Base-by-base conservation (phyloP, 139 green algal genomes). In the Spirogloea muscicola region DNA sequence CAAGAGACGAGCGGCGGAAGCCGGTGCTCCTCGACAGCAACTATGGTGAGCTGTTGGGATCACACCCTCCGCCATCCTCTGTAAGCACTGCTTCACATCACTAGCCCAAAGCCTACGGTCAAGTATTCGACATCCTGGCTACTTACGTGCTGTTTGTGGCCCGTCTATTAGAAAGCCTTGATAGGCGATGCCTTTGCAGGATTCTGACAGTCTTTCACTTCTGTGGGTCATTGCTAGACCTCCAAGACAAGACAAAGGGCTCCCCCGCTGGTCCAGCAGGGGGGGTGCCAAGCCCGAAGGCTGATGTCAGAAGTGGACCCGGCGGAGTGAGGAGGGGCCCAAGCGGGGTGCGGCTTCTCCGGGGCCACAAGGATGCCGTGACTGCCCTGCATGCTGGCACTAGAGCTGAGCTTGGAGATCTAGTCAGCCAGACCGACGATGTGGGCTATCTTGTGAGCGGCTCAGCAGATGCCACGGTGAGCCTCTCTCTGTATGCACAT, bases 311-410 rank as follows among this genome's bases (percentile, higher is more conserved):
- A 29, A 29, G 10, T 59, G 49, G 3, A 0, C 5, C 9, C 9
- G 7, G 31, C 49, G 27, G 33, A 59, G 49, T 59, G 49, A 29
- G 5, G 10, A 21, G 49, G 49, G 49, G 49, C 49, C 27, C 49
- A 27, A 59, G 27, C 29, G 63, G 63, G 63, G 27, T 72, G 27
- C 33, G 63, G 0, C 21, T 72, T 6, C 31, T 72, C 2, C 43
- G 46, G 2, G 63, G 63, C 6, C 63, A 72, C 63, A 66, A 65
- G 46, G 29, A 60, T 27, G 29, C 63, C 27, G 33, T 72, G 21
- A 72, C 63, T 31, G 63, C 63, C 29, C 63, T 72, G 25, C 63
- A 72, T 7, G 43, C 31, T 27, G 63, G 63, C 33, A 60, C 27
- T 6, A 27, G 46, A 21, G 33, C 21, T 21, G 63, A 72, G 37